These are phyloP conservation scores for Capsicum pubescens DNA, from an alignment of 257 asterid genomes.

Conservation along the genomic window DNA sequence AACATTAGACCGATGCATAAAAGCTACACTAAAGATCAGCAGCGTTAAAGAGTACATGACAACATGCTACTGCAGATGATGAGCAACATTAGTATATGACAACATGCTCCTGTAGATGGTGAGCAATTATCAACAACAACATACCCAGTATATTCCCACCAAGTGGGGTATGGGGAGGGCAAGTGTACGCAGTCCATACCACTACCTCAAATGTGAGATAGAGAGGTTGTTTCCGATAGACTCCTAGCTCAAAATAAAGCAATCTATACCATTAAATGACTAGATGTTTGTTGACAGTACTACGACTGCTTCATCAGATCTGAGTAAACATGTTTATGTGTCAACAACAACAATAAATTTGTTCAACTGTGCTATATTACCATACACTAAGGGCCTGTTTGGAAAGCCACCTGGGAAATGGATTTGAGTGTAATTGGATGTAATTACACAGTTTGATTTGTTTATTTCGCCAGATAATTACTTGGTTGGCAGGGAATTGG, in stretches of 20 bases:
- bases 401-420: too few relatives aligned
- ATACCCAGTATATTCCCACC: too few relatives aligned
- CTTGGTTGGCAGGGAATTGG: too few relatives aligned
- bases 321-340: background rate
- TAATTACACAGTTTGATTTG: too few relatives aligned
- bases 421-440: too few relatives aligned
- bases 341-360: conserved; percentile 8
- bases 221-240: too few relatives aligned
- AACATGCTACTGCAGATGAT: background rate
- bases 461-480: too few relatives aligned
- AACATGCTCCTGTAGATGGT: background rate
- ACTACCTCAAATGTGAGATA: too few relatives aligned
- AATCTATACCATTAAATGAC: background rate
- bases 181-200: too few relatives aligned
- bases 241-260: too few relatives aligned
- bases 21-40: background rate
- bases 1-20: background rate
- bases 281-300: background rate
- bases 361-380: background rate
- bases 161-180: too few relatives aligned
- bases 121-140: background rate
- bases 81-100: background rate
- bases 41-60: background rate
- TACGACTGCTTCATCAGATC: background rate
- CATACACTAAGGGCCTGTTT: background rate